Conservation (phyloP, 2,329 filamentous ascomycete genomes). For the Elsinoe arachidis region DNA sequence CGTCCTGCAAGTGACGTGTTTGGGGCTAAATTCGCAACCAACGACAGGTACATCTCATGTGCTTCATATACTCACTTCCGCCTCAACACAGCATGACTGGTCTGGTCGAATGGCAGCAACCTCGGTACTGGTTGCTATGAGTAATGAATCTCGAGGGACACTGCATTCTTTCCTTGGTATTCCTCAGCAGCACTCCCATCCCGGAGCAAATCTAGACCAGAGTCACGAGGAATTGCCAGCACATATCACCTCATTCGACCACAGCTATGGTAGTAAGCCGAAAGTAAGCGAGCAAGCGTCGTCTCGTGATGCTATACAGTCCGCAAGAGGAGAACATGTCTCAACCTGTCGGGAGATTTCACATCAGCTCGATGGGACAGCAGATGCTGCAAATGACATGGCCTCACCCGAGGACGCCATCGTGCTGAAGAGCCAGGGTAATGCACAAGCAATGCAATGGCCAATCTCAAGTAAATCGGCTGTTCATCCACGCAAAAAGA, state of each 20-base stretch:
- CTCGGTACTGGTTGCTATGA: conserved; percentile 13
- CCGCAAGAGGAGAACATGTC: too few relatives aligned
- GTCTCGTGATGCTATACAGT: too few relatives aligned
- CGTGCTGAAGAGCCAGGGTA: too few relatives aligned
- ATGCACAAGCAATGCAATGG: not conserved
- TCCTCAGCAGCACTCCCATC: not conserved
- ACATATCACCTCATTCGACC: too few relatives aligned
- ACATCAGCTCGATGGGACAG: too few relatives aligned
- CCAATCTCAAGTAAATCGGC: conserved; percentile 1
- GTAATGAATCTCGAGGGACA: conserved; percentile 10
- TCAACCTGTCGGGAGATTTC: too few relatives aligned
- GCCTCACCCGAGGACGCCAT: not conserved
- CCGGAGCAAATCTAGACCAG: too few relatives aligned
- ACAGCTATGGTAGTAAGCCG: too few relatives aligned
- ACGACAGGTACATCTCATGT: not conserved
- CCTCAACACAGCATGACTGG: not conserved
- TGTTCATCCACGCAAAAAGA: not conserved
- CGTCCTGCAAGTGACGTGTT: conserved; percentile 1
- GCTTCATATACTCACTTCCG: not conserved
- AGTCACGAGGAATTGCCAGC: too few relatives aligned
- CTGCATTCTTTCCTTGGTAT: conserved; percentile 16
- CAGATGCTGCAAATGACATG: not conserved
- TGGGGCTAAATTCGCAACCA: not conserved
- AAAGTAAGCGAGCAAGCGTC: too few relatives aligned
- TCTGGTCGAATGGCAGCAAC: not conserved